Percentiles rank a stretch among this genome's conserved stretches.
Evolutionary conservation across 257 asterid genomes (phyloP).

Genomic region (Forsythia viridissima): DNA sequence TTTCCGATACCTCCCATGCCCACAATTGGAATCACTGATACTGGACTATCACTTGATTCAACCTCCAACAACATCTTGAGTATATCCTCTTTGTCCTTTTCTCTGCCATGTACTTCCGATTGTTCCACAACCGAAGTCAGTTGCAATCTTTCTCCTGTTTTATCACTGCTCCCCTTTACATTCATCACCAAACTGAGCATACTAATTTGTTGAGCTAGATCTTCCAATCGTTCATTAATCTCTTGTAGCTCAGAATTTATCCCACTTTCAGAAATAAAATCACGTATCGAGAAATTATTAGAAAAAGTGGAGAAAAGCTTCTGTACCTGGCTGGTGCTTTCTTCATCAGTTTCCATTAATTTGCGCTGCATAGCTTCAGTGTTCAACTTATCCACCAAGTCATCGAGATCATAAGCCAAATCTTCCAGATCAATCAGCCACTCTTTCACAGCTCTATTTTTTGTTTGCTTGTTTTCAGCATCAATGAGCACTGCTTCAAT

Average conservation of each 20-base stretch:
- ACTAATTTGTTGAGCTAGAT: neutral
- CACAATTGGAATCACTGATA: constrained; percentile 20
- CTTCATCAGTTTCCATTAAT: neutral
- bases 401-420: constrained; percentile 27
- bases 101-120: constrained; percentile 28
- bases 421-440: constrained; percentile 29
- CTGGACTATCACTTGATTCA: constrained; percentile 6
- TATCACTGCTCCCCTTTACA: neutral
- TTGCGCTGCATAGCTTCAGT: constrained; percentile 15
- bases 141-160: neutral
- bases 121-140: constrained; percentile 2
- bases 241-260: neutral
- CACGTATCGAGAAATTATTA: neutral
- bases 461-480: constrained; percentile 26
- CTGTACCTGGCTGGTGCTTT: neutral
- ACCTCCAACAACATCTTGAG: constrained; percentile 9
- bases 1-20: constrained; percentile 34
- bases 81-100: constrained; percentile 14
- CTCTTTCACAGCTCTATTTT: constrained; percentile 13
- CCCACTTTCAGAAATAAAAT: neutral
- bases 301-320: constrained; percentile 17
- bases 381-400: constrained; percentile 30
- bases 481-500: constrained; percentile 23
- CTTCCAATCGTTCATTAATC: neutral
- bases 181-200: neutral